Base-by-base conservation (phyloP, 257 asterid species). In the Buddleja alternifolia region DNA sequence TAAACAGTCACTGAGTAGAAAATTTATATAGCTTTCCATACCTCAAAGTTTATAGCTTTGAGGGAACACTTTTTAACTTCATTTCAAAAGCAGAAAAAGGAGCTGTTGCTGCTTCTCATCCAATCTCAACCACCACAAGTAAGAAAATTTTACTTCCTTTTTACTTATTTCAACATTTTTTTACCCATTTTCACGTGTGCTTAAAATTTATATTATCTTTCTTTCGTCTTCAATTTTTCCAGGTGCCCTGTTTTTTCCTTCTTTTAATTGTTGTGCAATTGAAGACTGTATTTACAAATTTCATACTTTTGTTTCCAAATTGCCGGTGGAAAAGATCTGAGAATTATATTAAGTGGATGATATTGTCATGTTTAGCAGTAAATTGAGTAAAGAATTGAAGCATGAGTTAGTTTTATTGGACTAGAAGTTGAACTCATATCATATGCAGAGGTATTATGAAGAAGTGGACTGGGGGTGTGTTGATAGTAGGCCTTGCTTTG, bases 391-490 rank as follows among this genome's bases (percentile, higher is more conserved):
- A 48, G 25, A 15, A 4, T 36, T 23, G 29, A 56, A 11, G 47
- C 44, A 41, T 41, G 20, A 42, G 46, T 29, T 55, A 25, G 7
- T 19, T 41, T 10, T 8, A 32, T 10, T 65, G 70, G 47, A 52
- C 12, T 24, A 56, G 60, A 16, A 57, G 41, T 39, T 34, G 61
- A 56, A 54, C 70, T 52, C 17, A 10, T 72, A 63, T 54, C n/a
- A n/a, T 74, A 70, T 74, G 77, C 65, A 36, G 53, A 48, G 80
- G 66, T n/a, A n/a, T n/a, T n/a, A 92, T 86, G 96, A 92, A 84
- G 90, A 89, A 78, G 77, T 92, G 92, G 95, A 80, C 77, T 14
- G 96, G 94, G 59, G 88, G 87, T 12, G 74, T 85, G 64, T 67
- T 89, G 53, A 85, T 92, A 45, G 2, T 77, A 20, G 78, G 59